Evolutionary conservation across 2,329 filamentous ascomycete genomes (phyloP), one percentile per base, ranked within the genome.

Genomic region (Clonostachys solani): DNA sequence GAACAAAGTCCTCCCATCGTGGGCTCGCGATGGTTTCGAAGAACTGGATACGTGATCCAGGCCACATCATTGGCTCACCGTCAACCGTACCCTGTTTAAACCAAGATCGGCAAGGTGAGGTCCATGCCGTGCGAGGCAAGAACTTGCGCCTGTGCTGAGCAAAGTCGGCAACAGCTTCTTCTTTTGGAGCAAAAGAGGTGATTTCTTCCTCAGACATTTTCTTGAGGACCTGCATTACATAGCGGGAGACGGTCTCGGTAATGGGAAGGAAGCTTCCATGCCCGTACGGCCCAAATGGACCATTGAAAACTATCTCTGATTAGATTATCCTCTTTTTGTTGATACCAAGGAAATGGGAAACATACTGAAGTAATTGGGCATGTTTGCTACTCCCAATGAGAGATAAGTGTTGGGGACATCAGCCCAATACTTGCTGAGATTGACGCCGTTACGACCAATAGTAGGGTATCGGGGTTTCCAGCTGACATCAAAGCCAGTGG

Each of bases 101-200:
- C 75, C 74, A 78, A 12, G 72, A 76, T 9, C 68, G 63, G 47
- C 74, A 18, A 23, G 33, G 62, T 58, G 13, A 67, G 63, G 69
- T 56, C 71, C 77, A 81, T 4, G 73, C 69, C 2, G 75, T 79
- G 15, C 73, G 71, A 41, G 76, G 75, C 72, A 81, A 78, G 52
- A 80, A 78, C 3, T 65, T 57, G 3, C 63, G 58, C 37, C 72
- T 66, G 60, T 74, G 77, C 57, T 66, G 72, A 49, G 67, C 69
- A 64, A 72, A 82, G 55, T 80, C 75, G 19, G 68, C 66, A 6
- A 76, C 72, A 5, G 75, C 74, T 1, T 60, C 68, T 44, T 68
- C 64, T 0, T 68, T 71, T 1, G 77, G 75, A 2, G 54, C 61
- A 12, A 80, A 60, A 7, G 72, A 65, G 45, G 66, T 67, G 57